Base-by-base conservation (phyloP, 257 asterid species). In the Rubia yunnanensis region DNA sequence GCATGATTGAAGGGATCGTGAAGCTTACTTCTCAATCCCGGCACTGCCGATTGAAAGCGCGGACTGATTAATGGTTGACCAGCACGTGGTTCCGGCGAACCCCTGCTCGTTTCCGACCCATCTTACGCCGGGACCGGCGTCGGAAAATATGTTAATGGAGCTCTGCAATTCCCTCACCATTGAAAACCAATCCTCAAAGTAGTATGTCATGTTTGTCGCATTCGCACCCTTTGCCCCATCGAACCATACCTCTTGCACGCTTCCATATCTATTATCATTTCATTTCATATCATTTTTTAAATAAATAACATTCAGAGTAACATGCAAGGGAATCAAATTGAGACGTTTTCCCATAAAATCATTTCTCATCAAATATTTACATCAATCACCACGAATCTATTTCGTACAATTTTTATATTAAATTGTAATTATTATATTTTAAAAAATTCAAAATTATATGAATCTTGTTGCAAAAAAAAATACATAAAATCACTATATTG, bases 21-120 rank as follows among this genome's bases (percentile, higher is more conserved):
- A 50, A 57, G 28, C 85, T 73, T 82, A 89, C 95, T 62, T 32
- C 20, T 58, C 73, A 53, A 83, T 76, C 78, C 83, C 81, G 17
- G 70, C 86, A 57, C 80, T 74, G 74, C 97, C 96, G 15, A 92
- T 92, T 5, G 96, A 83, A 10, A 92, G 75, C 11, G 88, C 81
- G 1, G 97, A 80, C 36, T 77, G 77, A 46, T 92, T 92, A 64
- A 92, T 86, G 82, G 96, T 84, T 75, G 99, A 92, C 99, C 99
- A 92, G 58, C 90, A 83, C 0, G 99, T 89, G 62, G 11, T 70
- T 2, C 95, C 97, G 61, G 97, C 96, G 34, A 53, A 88, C 2
- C 99, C 99, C 0, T 71, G 46, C 84, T 92, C 99, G 23, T 89
- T 77, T 23, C 99, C 99, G 46, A 92, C 89, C 99, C 99, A 92